Percentiles rank a stretch among this genome's conserved stretches.
These are phyloP conservation scores for Takashimella koratensis DNA, from an alignment of 1,284 basidiomycete genomes.

Conservation along the genomic window DNA sequence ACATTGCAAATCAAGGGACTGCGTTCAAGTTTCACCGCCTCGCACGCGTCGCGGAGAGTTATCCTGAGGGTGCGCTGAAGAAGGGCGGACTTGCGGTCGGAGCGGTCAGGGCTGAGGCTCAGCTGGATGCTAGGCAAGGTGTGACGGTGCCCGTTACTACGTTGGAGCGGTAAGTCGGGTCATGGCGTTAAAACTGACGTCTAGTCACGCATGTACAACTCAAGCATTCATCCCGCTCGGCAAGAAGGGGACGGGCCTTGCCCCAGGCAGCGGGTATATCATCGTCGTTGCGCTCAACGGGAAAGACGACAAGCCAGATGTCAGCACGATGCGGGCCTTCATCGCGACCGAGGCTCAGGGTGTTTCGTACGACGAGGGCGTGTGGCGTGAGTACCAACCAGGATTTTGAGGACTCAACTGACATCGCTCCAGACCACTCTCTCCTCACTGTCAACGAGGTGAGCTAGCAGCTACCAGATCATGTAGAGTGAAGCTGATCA, in stretches of 20 bases:
- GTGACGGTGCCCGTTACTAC: conserved; percentile 52
- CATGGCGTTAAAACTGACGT: background rate
- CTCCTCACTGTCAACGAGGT: conserved; percentile 74
- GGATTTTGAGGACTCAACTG: conserved; percentile 5
- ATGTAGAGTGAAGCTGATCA: too few relatives aligned
- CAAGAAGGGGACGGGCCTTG: background rate
- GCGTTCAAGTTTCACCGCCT: conserved; percentile 88
- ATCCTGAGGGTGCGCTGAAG: conserved; percentile 54
- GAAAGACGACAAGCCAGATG: conserved; percentile 67
- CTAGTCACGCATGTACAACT: conserved; percentile 56
- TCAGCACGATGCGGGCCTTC: conserved; percentile 72
- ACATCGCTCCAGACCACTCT: conserved; percentile 63
- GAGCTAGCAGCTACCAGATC: too few relatives aligned
- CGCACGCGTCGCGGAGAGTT: conserved; percentile 61
- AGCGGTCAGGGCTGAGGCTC: conserved; percentile 62
- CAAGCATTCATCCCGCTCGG: conserved; percentile 81
- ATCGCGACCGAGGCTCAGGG: conserved; percentile 73
- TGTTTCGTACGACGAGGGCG: conserved; percentile 70
- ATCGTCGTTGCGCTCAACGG: conserved; percentile 77
- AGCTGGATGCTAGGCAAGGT: conserved; percentile 48
- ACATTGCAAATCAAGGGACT: conserved; percentile 76
- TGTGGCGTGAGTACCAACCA: conserved; percentile 77
- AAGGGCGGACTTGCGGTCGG: conserved; percentile 59
- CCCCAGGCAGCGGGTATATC: conserved; percentile 56
- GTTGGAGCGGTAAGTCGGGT: conserved; percentile 32